Evolutionary conservation across 805 yeast species (phyloP), one percentile per base, ranked within the genome.

Genomic region (Ogataea salicorniae): DNA sequence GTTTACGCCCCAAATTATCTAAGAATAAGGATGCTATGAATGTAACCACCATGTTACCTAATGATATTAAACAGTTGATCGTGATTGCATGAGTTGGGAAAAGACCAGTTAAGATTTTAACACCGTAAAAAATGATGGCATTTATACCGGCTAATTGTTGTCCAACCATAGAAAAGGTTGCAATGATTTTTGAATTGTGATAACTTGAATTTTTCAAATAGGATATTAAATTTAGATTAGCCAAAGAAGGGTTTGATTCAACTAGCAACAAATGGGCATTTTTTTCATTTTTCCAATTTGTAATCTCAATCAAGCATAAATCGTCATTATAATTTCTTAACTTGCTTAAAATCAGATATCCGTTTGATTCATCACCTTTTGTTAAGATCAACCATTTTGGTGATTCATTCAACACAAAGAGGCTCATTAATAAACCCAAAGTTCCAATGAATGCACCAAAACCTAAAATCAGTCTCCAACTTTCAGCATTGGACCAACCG

Each of bases 91-190:
- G 73, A 13, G 77, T 68, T 2, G 98, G 97, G 52, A 89, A 75
- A 5, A 86, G 69, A 7, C 79, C 70, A n/a, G 83, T 73, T 44
- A 94, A 71, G 1, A 92, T 86, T 14, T 87, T 79, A 5, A 92
- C 97, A 5, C 99, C 99, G 64, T 92, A 94, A 62, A 92, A 88
- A 18, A 94, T 81, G 50, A 94, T 89, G 2, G 96, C 81, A 64
- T 94, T 94, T 62, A 94, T 87, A 34, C 99, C 99, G 57, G 89
- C 82, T 48, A 92, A 79, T 64, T 94, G 99, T 69, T 94, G 99
- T 16, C 91, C 84, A 18, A 83, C 69, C 73, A 91, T 77, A 16
- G 89, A 75, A 2, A 84, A 79, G 0, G 90, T 79, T 9, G 90
- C 86, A 0, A 83, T 84, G 17, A 76, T 58, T 42, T 83, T 72